Base-by-base conservation (phyloP, 2,329 filamentous ascomycete species). In the Fusarium haematococcum region DNA sequence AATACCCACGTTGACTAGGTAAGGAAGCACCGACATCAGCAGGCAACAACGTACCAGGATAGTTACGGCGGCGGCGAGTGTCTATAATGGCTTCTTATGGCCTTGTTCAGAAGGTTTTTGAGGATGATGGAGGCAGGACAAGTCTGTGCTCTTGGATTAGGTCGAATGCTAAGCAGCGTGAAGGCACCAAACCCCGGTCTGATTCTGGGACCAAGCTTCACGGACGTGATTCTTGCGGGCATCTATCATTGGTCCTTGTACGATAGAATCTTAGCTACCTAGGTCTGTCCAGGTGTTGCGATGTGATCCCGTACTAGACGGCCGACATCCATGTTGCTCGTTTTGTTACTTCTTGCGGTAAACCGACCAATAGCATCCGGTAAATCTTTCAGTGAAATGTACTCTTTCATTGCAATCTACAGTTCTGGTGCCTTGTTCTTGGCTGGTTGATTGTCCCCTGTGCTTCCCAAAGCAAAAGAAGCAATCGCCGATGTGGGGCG, bases 401-500 rank as follows among this genome's bases (percentile, higher is more conserved):
- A 41, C 18, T 7, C 41, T 23, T 45, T 11, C 39, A 41, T 45
- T 8, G 20, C 8, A 23, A 45, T 25, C 41, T 25, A 4, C 41
- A 25, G 20, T 25, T 25, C 20, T 13, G 20, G 13, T 23, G 13
- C 7, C 41, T 45, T 30, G 30, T 30, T 39, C 41, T 45, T 45
- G 6, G 20, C 41, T 45, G 13, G 20, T 25, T 20, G 13, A 23
- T 45, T 23, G 41, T 45, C 41, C 41, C 33, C 41, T 43, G 41
- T 43, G 6, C n/a, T 45, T 23, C 14, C 27, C 48, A 20, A 27
- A 54, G 48, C 27, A 20, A 57, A 57, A 57, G 52, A 57, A 32
- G 52, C 11, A 57, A 33, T 37, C 52, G 52, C 52, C 52, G 52
- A 57, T 57, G 52, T 57, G 52, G 52, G 52, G 52, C 52, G 52